These are phyloP conservation scores for Fusarium gaditjirri DNA, from an alignment of 2,329 filamentous ascomycete genomes.

Conservation along the genomic window DNA sequence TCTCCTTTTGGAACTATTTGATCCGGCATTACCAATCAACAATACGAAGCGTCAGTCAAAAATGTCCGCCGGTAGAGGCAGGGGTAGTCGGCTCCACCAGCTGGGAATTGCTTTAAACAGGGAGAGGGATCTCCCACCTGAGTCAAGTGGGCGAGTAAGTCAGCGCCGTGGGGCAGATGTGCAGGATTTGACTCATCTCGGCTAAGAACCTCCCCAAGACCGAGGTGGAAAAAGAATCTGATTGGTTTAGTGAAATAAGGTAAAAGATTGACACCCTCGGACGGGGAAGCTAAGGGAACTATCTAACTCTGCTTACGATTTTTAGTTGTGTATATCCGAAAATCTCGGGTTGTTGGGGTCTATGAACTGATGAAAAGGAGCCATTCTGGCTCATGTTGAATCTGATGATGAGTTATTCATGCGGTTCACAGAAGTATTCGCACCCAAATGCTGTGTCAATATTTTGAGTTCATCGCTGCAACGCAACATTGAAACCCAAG, in stretches of 20 bases:
- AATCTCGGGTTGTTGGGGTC: neutral
- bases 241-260: slow-evolving; percentile 17
- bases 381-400: neutral
- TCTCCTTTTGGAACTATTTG: neutral
- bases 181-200: slow-evolving; percentile 25
- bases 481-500: slow-evolving; percentile 12
- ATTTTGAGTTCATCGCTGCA: neutral
- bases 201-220: neutral
- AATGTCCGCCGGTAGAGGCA: slow-evolving; percentile 6
- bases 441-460: neutral
- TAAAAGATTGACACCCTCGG: slow-evolving; percentile 6
- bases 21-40: slow-evolving; percentile 28
- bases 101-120: slow-evolving; percentile 19
- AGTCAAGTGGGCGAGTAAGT: slow-evolving; percentile 8
- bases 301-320: neutral
- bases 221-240: neutral
- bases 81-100: slow-evolving; percentile 7
- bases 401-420: neutral
- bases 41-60: neutral
- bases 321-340: slow-evolving; percentile 8
- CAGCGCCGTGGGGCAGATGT: neutral
- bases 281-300: neutral
- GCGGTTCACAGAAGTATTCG: neutral
- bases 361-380: neutral
- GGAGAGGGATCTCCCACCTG: neutral